phyloP scores from a whole-genome alignment of 768 basidiomycete genomes.

The Kwoniella botswanensis region DNA sequence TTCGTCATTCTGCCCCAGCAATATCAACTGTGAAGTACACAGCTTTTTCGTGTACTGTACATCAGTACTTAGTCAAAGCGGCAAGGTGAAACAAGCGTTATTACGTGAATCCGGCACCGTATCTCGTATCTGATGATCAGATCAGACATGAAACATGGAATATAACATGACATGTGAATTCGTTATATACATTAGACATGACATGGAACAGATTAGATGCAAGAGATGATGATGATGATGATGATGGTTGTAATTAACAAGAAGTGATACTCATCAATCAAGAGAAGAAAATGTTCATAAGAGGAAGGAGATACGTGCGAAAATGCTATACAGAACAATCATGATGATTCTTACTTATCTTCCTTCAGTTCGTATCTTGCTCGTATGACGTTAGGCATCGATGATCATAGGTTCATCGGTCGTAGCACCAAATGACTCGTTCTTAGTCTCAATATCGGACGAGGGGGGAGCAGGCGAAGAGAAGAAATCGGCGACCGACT shows the following conservation, averaged over 20 bases:
- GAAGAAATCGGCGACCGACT: neutral
- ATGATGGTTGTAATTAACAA: neutral
- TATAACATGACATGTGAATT: too few species aligned
- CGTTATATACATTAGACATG: too few species aligned
- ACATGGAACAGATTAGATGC: neutral
- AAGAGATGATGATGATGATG: neutral
- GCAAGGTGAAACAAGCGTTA: neutral
- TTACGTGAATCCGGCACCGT: neutral
- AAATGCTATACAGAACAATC: neutral
- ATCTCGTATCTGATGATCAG: too few species aligned
- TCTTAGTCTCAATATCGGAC: neutral
- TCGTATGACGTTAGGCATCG: neutral
- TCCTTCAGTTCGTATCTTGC: neutral
- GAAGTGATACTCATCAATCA: neutral
- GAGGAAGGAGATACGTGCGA: neutral
- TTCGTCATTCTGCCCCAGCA: too few species aligned
- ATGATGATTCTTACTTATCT: neutral
- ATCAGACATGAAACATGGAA: too few species aligned
- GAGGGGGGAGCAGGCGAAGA: neutral
- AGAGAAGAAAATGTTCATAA: too few species aligned
- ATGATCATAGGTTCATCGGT: slow-evolving; percentile 27
- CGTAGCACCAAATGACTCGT: neutral
- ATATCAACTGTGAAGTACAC: neutral
- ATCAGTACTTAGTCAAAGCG: neutral
- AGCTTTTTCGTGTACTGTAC: neutral